A percentile compares a stretch with the other conserved stretches of the same genome.
phyloP scores from a whole-genome alignment of 192 early-diverging fungal species.

The Obelidium mucronatum region DNA sequence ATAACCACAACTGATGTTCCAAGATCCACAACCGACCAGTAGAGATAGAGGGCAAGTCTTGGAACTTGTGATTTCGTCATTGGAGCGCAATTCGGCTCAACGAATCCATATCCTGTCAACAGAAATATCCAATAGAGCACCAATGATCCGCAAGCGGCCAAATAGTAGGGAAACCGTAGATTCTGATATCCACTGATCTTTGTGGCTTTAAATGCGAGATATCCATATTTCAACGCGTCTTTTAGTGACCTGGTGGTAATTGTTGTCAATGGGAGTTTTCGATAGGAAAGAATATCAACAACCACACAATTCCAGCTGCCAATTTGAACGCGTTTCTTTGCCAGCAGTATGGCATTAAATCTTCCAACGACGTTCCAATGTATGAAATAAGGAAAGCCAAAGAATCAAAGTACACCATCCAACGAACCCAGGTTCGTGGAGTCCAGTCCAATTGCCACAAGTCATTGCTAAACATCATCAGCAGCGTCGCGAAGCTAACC shows the following conservation, averaged over 20 bases:
- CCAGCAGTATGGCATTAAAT: slow-evolving; percentile 5
- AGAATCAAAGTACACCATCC: slow-evolving; percentile 8
- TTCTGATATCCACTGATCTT: not conserved
- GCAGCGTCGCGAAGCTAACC: not conserved
- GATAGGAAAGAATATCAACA: not conserved
- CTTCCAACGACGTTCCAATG: not conserved
- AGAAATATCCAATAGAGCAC: not conserved
- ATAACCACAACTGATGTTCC: not conserved
- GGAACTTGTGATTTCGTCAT: not conserved
- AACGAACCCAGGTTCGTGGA: slow-evolving; percentile 5
- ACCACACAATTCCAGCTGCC: not conserved
- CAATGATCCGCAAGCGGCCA: not conserved
- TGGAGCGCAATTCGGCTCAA: not conserved
- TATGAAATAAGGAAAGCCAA: not conserved
- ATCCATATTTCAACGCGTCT: slow-evolving; percentile 7
- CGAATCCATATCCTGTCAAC: not conserved
- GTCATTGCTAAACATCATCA: slow-evolving; percentile 1
- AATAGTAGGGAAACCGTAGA: not conserved
- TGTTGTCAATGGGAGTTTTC: too few relatives aligned
- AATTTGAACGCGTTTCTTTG: not conserved
- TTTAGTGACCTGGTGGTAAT: not conserved
- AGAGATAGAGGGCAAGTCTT: not conserved
- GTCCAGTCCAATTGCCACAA: slow-evolving; percentile 15
- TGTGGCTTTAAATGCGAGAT: slow-evolving; percentile 2
- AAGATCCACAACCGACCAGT: slow-evolving; percentile 5